Evolutionary conservation across 768 basidiomycete species (phyloP).

Genomic region (Daedaleopsis nitida): DNA sequence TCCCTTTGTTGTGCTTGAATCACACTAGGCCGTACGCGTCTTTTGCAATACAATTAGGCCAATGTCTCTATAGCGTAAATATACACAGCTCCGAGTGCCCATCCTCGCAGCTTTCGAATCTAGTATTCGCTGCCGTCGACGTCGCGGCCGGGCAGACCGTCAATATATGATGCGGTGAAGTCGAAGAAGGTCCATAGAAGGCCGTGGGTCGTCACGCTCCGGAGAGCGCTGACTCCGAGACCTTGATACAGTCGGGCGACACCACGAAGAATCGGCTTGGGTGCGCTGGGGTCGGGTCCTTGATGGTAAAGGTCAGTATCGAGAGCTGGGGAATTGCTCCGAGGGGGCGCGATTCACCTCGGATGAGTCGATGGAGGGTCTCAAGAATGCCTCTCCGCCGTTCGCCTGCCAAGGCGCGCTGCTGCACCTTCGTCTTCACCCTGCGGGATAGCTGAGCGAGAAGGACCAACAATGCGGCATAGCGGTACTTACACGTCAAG

Average conservation of each 20-base stretch:
- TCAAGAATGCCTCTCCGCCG: slow-evolving; percentile 68
- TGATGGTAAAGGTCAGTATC: neutral
- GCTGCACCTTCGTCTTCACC: slow-evolving; percentile 95
- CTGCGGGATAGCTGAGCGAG: slow-evolving; percentile 36
- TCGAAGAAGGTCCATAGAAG: slow-evolving; percentile 94
- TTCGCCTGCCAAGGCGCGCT: slow-evolving; percentile 83
- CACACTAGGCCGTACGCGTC: neutral
- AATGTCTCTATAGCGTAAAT: slow-evolving; percentile 1
- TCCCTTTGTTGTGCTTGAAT: no score
- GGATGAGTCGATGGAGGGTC: slow-evolving; percentile 76
- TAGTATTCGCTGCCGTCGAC: slow-evolving; percentile 8
- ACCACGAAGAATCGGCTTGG: slow-evolving; percentile 76
- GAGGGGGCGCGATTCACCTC: slow-evolving; percentile 56
- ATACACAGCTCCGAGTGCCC: slow-evolving; percentile 6
- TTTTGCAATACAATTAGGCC: neutral
- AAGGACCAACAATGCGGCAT: neutral
- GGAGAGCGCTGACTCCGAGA: slow-evolving; percentile 88
- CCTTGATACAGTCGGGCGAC: slow-evolving; percentile 89
- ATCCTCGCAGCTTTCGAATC: neutral
- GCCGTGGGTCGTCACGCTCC: slow-evolving; percentile 93
- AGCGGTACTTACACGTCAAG: slow-evolving; percentile 74
- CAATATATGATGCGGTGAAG: slow-evolving; percentile 72
- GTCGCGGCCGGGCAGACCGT: slow-evolving; percentile 44
- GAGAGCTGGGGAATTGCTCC: neutral
- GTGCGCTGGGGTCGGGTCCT: slow-evolving; percentile 81